phyloP scores from a whole-genome alignment of 495 filamentous ascomycete genomes.

The Penicilliopsis zonata region DNA sequence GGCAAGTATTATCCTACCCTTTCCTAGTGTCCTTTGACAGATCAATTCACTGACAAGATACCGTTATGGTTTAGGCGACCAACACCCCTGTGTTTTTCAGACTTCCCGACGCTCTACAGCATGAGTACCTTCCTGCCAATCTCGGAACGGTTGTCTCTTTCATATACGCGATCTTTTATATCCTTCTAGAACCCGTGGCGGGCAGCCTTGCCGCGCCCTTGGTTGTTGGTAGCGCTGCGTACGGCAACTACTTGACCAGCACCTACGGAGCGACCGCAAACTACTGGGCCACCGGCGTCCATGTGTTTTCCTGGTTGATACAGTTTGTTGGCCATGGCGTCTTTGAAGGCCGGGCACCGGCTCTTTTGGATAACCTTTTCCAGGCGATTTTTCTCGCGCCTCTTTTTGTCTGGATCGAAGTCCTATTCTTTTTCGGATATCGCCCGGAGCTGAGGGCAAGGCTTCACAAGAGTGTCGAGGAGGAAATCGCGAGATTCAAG shows the following conservation, averaged over 20 bases:
- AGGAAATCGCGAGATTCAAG: constrained; percentile 40
- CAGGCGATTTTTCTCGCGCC: constrained; percentile 91
- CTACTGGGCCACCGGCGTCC: constrained; percentile 54
- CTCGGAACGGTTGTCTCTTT: constrained; percentile 63
- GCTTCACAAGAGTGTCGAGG: constrained; percentile 59
- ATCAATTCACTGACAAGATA: constrained; percentile 5
- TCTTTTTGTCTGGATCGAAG: constrained; percentile 96
- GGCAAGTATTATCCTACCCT: constrained; percentile 36
- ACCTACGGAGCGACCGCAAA: constrained; percentile 55
- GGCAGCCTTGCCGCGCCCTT: constrained; percentile 62
- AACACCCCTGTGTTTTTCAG: constrained; percentile 64
- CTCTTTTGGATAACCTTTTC: constrained; percentile 77
- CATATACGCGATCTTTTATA: constrained; percentile 66
- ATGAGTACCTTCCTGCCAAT: constrained; percentile 72
- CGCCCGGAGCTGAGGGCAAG: constrained; percentile 72
- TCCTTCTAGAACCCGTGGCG: constrained; percentile 89
- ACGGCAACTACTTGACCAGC: constrained; percentile 58
- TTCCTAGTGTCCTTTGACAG: constrained; percentile 2
- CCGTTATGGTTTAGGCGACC: constrained; percentile 44
- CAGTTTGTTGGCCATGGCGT: constrained; percentile 89
- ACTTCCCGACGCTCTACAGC: constrained; percentile 53
- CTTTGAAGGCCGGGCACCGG: constrained; percentile 81
- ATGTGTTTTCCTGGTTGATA: constrained; percentile 65
- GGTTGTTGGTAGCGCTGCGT: constrained; percentile 59
- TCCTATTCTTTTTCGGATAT: constrained; percentile 85